Evolutionary conservation across 495 filamentous ascomycete species (phyloP).

Genomic region (Cudoniella acicularis): DNA sequence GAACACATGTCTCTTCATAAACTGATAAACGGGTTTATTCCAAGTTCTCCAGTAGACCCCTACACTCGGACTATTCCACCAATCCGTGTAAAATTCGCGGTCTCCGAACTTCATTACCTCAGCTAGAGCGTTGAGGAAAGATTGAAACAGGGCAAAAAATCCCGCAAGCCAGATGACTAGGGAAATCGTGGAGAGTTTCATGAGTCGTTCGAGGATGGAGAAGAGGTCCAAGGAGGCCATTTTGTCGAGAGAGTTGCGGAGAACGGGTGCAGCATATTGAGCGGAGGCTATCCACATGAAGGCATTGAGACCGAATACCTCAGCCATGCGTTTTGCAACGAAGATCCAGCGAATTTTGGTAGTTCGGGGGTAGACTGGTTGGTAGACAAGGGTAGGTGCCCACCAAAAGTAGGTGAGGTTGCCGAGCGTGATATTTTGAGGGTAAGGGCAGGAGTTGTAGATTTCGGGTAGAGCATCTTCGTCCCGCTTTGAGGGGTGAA

Average conservation of each 20-base stretch:
- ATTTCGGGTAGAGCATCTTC: conserved; percentile 65
- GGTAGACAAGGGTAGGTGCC: conserved; percentile 93
- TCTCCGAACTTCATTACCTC: conserved; percentile 90
- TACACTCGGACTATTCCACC: conserved; percentile 91
- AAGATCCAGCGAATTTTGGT: conserved; percentile 77
- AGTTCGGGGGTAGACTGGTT: conserved; percentile 89
- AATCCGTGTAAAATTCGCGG: conserved; percentile 90
- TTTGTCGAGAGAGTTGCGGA: conserved; percentile 83
- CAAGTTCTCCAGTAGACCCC: conserved; percentile 91
- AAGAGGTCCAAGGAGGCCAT: conserved; percentile 77
- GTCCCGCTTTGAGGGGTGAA: conserved; percentile 61
- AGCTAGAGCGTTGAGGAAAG: conserved; percentile 80
- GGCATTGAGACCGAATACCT: conserved; percentile 68
- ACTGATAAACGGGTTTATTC: conserved; percentile 96
- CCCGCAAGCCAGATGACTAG: conserved; percentile 94
- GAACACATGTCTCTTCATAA: conserved; percentile 92
- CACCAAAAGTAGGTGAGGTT: conserved; percentile 96
- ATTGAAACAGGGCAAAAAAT: conserved; percentile 95
- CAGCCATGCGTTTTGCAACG: conserved; percentile 74
- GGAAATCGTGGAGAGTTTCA: conserved; percentile 93
- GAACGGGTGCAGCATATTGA: conserved; percentile 87
- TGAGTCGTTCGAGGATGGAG: conserved; percentile 79
- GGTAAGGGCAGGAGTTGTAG: conserved; percentile 83
- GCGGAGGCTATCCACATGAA: conserved; percentile 92
- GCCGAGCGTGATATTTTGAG: conserved; percentile 76